Base-by-base conservation (phyloP, 1,139 yeast genomes). In the Wickerhamomyces sp. region DNA sequence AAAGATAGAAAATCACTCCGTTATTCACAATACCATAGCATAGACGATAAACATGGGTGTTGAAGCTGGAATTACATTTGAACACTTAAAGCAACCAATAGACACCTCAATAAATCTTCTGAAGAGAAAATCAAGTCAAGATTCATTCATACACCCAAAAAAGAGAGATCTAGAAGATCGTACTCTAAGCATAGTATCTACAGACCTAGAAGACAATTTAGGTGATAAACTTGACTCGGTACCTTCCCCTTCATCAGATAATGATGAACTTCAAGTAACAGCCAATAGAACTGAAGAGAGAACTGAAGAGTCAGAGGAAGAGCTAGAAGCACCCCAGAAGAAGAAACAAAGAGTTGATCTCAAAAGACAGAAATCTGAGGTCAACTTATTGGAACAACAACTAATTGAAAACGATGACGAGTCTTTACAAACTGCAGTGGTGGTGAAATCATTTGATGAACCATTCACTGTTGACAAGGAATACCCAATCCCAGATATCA, bases 391-490 rank as follows among this genome's bases (percentile, higher is more conserved):
- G 2, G 51, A 46, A 27, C 40, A 47, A 29, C 55, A 56, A 29
- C 39, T 48, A 26, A 43, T 50, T 6, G 50, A 48, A 32, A 47
- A 46, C 10, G 53, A 48, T 43, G 48, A 48, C 32, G 42, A 41
- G 8, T 34, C 38, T 15, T 34, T 48, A 32, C 64, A 60, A 46
- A 51, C 53, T 1, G 65, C 64, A 1, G 45, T 61, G 7, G 62
- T 61, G 6, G 56, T 62, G 30, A 56, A 48, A 18, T 58, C 63
- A 0, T 61, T 60, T 40, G 62, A 61, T 8, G 60, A 54, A 26
- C 63, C 63, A n/a, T 54, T 62, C 40, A 34, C 44, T 2, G 42
- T 58, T 27, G 51, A 51, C 29, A 35, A 47, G 3, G 41, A 49
- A 18, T 49, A 58, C 32, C 56, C 60, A 13, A 58, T 59, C 11